Percentiles rank a stretch among this genome's conserved stretches.
These are phyloP conservation scores for Daucus carota DNA, from an alignment of 129 eudicot species.

Conservation along the genomic window DNA sequence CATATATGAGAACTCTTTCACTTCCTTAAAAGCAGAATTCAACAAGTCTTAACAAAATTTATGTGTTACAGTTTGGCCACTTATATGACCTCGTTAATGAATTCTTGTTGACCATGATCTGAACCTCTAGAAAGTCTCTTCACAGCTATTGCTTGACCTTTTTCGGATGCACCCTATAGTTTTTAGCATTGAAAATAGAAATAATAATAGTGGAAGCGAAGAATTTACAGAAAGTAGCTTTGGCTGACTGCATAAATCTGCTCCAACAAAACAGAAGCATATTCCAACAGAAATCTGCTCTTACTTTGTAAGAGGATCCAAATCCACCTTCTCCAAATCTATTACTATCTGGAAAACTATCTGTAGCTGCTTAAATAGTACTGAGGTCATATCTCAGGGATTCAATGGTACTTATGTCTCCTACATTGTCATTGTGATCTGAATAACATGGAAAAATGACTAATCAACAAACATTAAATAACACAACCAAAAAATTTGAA, in stretches of 20 bases:
- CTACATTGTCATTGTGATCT: background rate
- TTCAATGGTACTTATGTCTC: background rate
- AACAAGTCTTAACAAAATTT: background rate
- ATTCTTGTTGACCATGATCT: background rate
- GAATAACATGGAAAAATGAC: background rate
- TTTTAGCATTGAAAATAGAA: too few relatives aligned
- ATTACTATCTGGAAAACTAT: background rate
- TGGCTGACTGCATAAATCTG: too few relatives aligned
- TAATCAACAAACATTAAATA: background rate
- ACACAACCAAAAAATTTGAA: too few relatives aligned
- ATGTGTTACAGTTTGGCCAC: background rate
- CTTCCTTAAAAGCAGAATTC: background rate
- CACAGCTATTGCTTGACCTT: background rate
- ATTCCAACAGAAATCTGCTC: background rate
- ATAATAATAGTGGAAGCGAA: too few relatives aligned
- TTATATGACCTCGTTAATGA: background rate
- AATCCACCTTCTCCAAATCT: constrained; percentile 12
- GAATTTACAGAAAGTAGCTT: background rate
- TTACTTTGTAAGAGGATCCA: constrained; percentile 16
- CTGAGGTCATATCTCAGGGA: constrained; percentile 5
- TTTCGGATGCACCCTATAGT: background rate
- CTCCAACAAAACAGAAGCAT: background rate
- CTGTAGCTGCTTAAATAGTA: background rate
- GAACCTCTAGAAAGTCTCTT: background rate
- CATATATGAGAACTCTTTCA: background rate